Conservation (phyloP, 345 rosid species). For the Jatropha curcas region DNA sequence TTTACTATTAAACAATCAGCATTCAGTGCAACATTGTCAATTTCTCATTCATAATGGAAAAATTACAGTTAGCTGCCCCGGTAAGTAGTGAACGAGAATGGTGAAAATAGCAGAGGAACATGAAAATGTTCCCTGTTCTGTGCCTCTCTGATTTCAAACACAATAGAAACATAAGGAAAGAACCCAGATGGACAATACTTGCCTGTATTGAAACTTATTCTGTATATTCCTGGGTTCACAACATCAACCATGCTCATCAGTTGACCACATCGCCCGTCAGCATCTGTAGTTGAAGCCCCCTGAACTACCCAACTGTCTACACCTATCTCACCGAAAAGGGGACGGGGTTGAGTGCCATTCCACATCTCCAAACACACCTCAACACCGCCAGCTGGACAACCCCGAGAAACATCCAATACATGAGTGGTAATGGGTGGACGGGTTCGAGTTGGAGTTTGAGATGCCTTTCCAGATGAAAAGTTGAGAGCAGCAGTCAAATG, state of each 20-base stretch:
- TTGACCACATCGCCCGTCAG: slow-evolving; percentile 82
- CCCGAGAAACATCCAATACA: slow-evolving; percentile 83
- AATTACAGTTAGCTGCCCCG: slow-evolving; percentile 66
- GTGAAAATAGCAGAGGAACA: slow-evolving; percentile 82
- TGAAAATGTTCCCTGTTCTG: slow-evolving; percentile 85
- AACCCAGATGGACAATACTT: slow-evolving; percentile 70
- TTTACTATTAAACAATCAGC: not conserved
- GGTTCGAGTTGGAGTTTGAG: slow-evolving; percentile 48
- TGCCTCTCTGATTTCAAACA: slow-evolving; percentile 66
- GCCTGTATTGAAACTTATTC: slow-evolving; percentile 81
- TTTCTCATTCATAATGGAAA: not conserved
- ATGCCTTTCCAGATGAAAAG: slow-evolving; percentile 33
- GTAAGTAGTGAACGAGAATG: slow-evolving; percentile 82
- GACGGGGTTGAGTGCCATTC: slow-evolving; percentile 45
- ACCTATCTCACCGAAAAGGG: slow-evolving; percentile 43
- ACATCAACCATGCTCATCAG: slow-evolving; percentile 66
- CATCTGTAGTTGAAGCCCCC: slow-evolving; percentile 72
- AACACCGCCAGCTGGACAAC: slow-evolving; percentile 76
- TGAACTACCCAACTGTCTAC: slow-evolving; percentile 49
- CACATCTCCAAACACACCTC: slow-evolving; percentile 75
- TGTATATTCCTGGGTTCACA: slow-evolving; percentile 72
- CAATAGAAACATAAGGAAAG: slow-evolving; percentile 79
- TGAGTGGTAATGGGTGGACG: slow-evolving; percentile 94
- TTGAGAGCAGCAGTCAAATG: slow-evolving; percentile 56
- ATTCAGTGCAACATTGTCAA: not conserved